Evolutionary conservation across 2,329 filamentous ascomycete genomes (phyloP), one percentile per base, ranked within the genome.

Genomic region (Fusarium nurragi): DNA sequence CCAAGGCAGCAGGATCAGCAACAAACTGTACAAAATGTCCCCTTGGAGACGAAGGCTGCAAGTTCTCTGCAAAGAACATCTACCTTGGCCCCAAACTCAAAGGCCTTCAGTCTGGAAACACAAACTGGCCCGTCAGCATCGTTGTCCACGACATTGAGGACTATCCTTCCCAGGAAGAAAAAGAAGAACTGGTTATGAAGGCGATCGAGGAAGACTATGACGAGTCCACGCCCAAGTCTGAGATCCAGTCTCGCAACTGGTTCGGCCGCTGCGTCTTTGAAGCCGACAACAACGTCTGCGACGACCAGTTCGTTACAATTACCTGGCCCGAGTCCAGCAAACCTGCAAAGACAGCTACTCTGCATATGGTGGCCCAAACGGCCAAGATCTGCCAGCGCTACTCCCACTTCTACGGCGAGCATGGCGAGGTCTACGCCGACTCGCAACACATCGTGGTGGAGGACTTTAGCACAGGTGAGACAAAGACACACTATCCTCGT

Each of bases 181-280:
- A 76, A 45, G 70, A 73, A 58, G 74, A 79, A 1, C 81, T 81
- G 37, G 54, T 84, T 19, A 57, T 84, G 25, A 71, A 72, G 48
- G 75, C 79, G 43, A 76, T 86, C 13, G 76, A 78, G 19, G 82
- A 86, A 48, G 84, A 88, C 71, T 88, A 88, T 57, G 79, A 83
- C 14, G 73, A 77, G 2, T 73, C 77, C 8, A 86, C 82, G 1
- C 80, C 84, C 5, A 76, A 79, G 50, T 72, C 77, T 2, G 78
- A 81, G n/a, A 74, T 84, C 2, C 80, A 81, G 4, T 78, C 79
- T 6, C 79, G 83, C 11, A 89, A 89, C 65, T 90, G 93, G 93
- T 98, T 93, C 73, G 95, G 95, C 0, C 88, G 94, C n/a, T 99
- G 95, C 74, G 95, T 98, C 2, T 98, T 89, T 78, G 95, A 97